phyloP scores from a whole-genome alignment of 1,139 yeast genomes.

The Sugiyamaella castrensis region DNA sequence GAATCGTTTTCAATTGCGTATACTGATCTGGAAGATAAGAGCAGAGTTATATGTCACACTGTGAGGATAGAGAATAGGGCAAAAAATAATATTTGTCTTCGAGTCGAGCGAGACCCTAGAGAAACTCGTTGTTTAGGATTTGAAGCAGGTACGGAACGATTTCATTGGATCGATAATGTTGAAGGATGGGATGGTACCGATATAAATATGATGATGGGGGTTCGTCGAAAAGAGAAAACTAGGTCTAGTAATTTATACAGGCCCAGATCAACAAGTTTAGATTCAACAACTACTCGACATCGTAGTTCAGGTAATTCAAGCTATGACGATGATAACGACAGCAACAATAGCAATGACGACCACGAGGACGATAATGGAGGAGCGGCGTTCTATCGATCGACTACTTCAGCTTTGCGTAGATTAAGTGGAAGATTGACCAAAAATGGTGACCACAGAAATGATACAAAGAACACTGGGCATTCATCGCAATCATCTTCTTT shows the following conservation, averaged over 20 bases:
- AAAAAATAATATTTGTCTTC: constrained; percentile 72
- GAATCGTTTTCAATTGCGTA: constrained; percentile 69
- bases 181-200: constrained; percentile 80
- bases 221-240: constrained; percentile 44
- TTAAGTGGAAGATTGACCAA: too few relatives aligned
- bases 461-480: too few relatives aligned
- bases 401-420: too few relatives aligned
- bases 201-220: constrained; percentile 71
- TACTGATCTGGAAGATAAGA: constrained; percentile 53
- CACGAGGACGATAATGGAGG: too few relatives aligned
- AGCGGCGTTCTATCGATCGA: too few relatives aligned
- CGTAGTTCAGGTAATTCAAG: neutral
- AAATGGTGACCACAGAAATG: too few relatives aligned
- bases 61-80: constrained; percentile 70
- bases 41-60: constrained; percentile 67
- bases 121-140: constrained; percentile 88
- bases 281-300: neutral
- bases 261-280: too few relatives aligned
- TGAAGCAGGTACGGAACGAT: constrained; percentile 68
- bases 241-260: too few relatives aligned
- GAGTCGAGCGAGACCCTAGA: constrained; percentile 89
- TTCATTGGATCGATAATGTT: constrained; percentile 61
- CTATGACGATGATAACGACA: neutral
- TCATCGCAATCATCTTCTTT: too few relatives aligned
- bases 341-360: neutral